Evolutionary conservation across 495 filamentous ascomycete species (phyloP), one percentile per base, ranked within the genome.

Genomic region (Opeltia flavorubescens): DNA sequence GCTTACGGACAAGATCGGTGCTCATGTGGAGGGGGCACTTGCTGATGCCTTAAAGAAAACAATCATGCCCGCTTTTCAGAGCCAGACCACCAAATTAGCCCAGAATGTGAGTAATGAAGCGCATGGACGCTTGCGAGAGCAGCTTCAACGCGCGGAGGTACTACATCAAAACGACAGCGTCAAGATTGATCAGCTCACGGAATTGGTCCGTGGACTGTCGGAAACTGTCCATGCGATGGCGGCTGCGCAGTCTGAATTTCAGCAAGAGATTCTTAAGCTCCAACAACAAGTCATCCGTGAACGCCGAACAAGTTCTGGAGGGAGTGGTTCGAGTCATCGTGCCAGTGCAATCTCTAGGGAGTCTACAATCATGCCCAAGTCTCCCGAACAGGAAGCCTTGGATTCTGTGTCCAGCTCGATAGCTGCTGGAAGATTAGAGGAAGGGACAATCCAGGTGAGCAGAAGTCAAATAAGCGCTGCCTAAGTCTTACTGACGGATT

Each of bases 101-200:
- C 69, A 81, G 55, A 82, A 77, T 48, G 67, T 81, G 47, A 68
- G 74, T 35, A 60, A 56, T 26, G 78, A 85, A 8, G 64, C 87
- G 42, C 84, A 94, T 51, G 70, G 72, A 24, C 70, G 80, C 41
- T 68, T 80, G 38, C 65, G 71, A 29, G 71, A 75, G 33, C 75
- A 81, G 53, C 66, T 86, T 41, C 71, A 74, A 44, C 68, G 76
- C 20, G 69, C 81, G 17, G 83, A 94, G 54, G 57, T 66, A n/a
- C 77, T 81, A 57, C 83, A 78, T 35, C 71, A 76, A 17, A 68
- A 70, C 20, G 88, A 95, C 52, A 70, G 70, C 25, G 68, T 66
- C 27, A 94, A 94, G 68, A 84, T 95, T 48, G 85, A 94, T 39
- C 77, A 89, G 52, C 74, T 98, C 50, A 81, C 81, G 13, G 66